A percentile compares a stretch with the other conserved stretches of the same genome.
Evolutionary conservation across 2,329 filamentous ascomycete species (phyloP).

Genomic region (Aspergillus calidoustus): DNA sequence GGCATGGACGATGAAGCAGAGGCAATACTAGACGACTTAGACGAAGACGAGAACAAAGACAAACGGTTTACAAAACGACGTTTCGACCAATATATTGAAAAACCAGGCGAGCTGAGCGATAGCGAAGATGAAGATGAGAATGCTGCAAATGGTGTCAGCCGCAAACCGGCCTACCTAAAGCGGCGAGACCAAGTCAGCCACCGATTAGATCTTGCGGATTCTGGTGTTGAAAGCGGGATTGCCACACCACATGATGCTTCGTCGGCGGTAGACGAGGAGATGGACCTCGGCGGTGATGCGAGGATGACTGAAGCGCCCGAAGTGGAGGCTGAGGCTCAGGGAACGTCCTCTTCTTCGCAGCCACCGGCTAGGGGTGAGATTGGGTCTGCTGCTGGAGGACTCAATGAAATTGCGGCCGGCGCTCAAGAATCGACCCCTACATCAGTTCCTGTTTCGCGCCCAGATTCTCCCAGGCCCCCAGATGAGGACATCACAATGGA

Average conservation of each 20-base stretch:
- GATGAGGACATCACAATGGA: slow-evolving; percentile 48
- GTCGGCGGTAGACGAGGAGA: slow-evolving; percentile 50
- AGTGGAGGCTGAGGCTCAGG: slow-evolving; percentile 39
- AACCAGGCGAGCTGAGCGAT: slow-evolving; percentile 81
- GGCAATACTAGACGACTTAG: slow-evolving; percentile 69
- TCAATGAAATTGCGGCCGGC: slow-evolving; percentile 37
- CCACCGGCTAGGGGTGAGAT: slow-evolving; percentile 37
- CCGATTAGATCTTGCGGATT: slow-evolving; percentile 58
- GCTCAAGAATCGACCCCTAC: slow-evolving; percentile 32
- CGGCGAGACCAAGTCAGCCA: slow-evolving; percentile 66
- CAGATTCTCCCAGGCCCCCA: slow-evolving; percentile 34
- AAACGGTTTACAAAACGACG: slow-evolving; percentile 78
- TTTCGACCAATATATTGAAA: slow-evolving; percentile 77
- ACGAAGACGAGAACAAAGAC: slow-evolving; percentile 87
- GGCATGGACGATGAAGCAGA: slow-evolving; percentile 69
- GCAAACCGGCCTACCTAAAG: slow-evolving; percentile 54
- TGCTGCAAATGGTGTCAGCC: slow-evolving; percentile 70
- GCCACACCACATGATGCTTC: slow-evolving; percentile 51
- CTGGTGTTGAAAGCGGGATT: slow-evolving; percentile 58
- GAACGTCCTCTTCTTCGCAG: slow-evolving; percentile 36
- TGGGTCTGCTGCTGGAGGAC: slow-evolving; percentile 37
- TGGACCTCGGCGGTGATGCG: slow-evolving; percentile 40
- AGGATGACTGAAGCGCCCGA: slow-evolving; percentile 49
- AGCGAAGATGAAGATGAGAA: slow-evolving; percentile 86
- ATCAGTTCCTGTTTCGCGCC: slow-evolving; percentile 37